These are phyloP conservation scores for Bruguiera hainesii DNA, from an alignment of 441 rosid genomes.

Conservation along the genomic window DNA sequence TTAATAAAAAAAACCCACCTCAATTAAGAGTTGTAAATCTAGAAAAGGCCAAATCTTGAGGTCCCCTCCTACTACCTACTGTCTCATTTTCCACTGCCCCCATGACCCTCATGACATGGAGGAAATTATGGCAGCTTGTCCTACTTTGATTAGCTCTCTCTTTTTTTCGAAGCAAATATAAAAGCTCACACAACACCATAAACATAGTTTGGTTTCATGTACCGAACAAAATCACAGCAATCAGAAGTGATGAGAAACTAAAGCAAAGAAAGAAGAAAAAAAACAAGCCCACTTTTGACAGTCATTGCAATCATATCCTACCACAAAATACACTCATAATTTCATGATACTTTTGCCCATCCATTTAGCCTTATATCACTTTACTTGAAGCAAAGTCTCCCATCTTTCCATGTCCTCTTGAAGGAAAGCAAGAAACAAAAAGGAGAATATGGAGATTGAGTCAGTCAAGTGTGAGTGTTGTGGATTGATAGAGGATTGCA, in stretches of 20 bases:
- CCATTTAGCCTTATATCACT: too few species aligned
- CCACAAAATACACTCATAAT: constrained; percentile 21
- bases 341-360: background rate
- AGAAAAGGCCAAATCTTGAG: constrained; percentile 32
- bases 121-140: constrained; percentile 63
- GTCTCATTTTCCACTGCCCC: constrained; percentile 54
- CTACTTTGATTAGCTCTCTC: constrained; percentile 12
- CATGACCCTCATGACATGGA: constrained; percentile 87
- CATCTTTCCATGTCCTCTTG: too few species aligned
- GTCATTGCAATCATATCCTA: constrained; percentile 24
- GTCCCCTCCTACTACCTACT: constrained; percentile 52
- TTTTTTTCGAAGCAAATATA: constrained; percentile 24
- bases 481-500: constrained; percentile 88
- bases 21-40: too few species aligned
- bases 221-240: constrained; percentile 1
- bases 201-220: constrained; percentile 16
- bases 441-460: constrained; percentile 67
- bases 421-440: background rate
- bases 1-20: too few species aligned
- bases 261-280: constrained; percentile 7
- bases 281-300: constrained; percentile 20
- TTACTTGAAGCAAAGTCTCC: too few species aligned
- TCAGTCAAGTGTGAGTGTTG: constrained; percentile 86
- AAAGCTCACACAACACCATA: constrained; percentile 20
- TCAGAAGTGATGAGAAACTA: too few species aligned